phyloP scores from a whole-genome alignment of 306 rosid species.

The Vigna radiata region DNA sequence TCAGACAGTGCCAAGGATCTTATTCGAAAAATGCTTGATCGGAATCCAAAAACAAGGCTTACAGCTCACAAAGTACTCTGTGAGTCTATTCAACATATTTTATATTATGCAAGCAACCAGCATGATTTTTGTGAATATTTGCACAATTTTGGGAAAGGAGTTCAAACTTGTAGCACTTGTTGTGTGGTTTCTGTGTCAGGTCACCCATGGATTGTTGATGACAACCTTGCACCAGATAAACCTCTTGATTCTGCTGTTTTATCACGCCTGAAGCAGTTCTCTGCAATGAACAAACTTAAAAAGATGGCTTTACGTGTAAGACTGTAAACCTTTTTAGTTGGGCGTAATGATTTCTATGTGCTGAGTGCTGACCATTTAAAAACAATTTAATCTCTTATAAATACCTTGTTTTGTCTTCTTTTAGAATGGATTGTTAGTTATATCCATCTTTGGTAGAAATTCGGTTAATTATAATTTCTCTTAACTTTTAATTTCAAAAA shows the following conservation, averaged over 20 bases:
- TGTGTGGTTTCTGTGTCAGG: slow-evolving; percentile 51
- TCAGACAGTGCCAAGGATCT: slow-evolving; percentile 70
- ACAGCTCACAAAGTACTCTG: slow-evolving; percentile 60
- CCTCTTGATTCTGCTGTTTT: slow-evolving; percentile 72
- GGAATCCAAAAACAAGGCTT: slow-evolving; percentile 57
- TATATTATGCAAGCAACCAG: slow-evolving; percentile 15
- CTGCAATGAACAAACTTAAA: slow-evolving; percentile 71
- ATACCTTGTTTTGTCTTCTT: slow-evolving; percentile 7
- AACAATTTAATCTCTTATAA: background rate
- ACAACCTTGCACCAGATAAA: slow-evolving; percentile 63
- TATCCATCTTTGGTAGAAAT: slow-evolving; percentile 12
- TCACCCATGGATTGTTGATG: slow-evolving; percentile 69
- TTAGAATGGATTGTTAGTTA: slow-evolving; percentile 19
- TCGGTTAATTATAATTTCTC: background rate
- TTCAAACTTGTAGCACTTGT: slow-evolving; percentile 6
- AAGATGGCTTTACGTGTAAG: slow-evolving; percentile 75
- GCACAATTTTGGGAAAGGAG: slow-evolving; percentile 10
- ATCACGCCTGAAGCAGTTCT: slow-evolving; percentile 66
- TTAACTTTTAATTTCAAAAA: no score
- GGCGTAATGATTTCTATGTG: slow-evolving; percentile 12
- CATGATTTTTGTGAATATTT: slow-evolving; percentile 11
- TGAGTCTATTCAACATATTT: slow-evolving; percentile 38
- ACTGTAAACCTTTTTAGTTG: slow-evolving; percentile 24
- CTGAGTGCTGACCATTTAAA: slow-evolving; percentile 17
- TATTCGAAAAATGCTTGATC: slow-evolving; percentile 62